Conservation (phyloP, 129 eudicot genomes). For the Sambucus nigra region DNA sequence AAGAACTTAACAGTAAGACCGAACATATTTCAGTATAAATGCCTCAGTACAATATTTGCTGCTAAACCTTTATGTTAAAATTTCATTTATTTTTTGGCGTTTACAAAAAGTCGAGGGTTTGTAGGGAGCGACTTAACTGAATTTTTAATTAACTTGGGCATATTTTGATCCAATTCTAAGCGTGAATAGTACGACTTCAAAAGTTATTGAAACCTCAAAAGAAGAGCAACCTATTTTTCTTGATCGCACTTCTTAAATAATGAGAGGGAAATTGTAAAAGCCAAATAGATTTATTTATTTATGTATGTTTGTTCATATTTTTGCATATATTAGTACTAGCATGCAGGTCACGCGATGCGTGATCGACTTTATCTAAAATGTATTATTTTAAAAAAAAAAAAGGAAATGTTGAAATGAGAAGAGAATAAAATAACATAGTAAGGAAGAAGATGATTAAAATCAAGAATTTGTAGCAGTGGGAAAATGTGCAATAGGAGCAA, state of each 20-base stretch:
- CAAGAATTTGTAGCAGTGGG: no score
- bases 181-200: not conserved
- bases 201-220: constrained; percentile 17
- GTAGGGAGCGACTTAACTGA: not conserved
- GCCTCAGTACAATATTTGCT: no score
- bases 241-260: constrained; percentile 54
- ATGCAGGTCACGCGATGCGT: no score
- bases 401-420: no score
- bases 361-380: no score
- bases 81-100: not conserved
- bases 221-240: constrained; percentile 41
- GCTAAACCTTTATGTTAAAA: no score
- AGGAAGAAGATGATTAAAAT: no score
- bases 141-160: not conserved
- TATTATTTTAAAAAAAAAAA: no score
- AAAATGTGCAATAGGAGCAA: no score
- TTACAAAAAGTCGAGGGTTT: constrained; percentile 1
- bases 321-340: not conserved
- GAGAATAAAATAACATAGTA: no score
- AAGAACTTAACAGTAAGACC: no score
- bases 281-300: not conserved
- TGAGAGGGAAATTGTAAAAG: constrained; percentile 58
- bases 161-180: not conserved
- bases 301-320: not conserved
- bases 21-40: no score